A percentile compares a stretch with the other conserved stretches of the same genome.
phyloP scores from a whole-genome alignment of 495 filamentous ascomycete genomes.

The Lasiosphaeria miniovina region DNA sequence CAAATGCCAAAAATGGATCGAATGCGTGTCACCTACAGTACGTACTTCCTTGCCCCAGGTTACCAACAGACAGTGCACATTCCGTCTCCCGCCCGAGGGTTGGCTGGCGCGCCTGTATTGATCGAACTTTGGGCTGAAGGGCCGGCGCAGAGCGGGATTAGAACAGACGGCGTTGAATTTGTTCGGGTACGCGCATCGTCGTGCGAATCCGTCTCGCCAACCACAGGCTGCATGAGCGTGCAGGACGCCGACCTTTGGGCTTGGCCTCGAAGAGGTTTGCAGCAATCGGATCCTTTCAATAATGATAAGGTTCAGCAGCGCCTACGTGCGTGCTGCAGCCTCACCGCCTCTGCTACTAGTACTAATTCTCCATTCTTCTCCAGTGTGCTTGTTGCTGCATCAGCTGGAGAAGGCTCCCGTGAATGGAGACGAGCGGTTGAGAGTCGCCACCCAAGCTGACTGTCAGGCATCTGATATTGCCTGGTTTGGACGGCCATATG shows the following conservation, averaged over 20 bases:
- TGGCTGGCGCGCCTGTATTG: neutral
- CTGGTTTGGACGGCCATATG: too few relatives aligned
- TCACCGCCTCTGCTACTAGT: conserved; percentile 13
- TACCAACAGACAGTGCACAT: neutral
- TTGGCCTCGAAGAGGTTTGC: neutral
- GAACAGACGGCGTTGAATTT: neutral
- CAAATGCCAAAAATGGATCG: neutral
- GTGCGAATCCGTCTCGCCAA: neutral
- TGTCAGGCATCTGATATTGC: too few relatives aligned
- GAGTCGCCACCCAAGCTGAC: too few relatives aligned
- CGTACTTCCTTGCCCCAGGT: neutral
- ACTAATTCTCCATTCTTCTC: neutral
- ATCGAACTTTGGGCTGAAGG: neutral
- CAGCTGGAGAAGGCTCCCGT: neutral
- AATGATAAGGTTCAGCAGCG: conserved; percentile 5
- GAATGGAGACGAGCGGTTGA: neutral
- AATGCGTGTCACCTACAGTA: neutral
- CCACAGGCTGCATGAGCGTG: neutral
- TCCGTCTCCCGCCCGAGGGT: neutral
- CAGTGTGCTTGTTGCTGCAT: neutral
- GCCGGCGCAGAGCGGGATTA: neutral
- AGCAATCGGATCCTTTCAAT: conserved; percentile 3
- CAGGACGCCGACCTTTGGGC: neutral
- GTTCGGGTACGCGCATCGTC: conserved; percentile 1
- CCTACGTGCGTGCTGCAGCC: conserved; percentile 18